Percentiles rank a stretch among this genome's conserved stretches.
Conservation (phyloP, 148 eudicot species). For the Oxyria digyna region DNA sequence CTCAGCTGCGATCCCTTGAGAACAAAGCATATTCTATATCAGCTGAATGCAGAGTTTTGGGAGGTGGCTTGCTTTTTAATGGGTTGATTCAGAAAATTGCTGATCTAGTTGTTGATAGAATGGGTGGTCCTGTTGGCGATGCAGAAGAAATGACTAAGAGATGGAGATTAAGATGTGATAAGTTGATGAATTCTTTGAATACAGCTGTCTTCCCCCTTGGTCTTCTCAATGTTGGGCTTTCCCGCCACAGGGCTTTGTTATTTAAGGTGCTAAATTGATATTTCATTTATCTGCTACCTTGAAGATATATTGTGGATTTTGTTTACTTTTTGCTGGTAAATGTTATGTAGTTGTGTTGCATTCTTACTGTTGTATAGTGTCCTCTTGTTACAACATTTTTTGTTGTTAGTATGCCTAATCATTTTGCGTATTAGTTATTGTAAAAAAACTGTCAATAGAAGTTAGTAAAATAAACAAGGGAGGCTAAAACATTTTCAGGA, state of each 20-base stretch:
- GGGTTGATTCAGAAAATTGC: slow-evolving; percentile 65
- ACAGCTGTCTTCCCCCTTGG: slow-evolving; percentile 81
- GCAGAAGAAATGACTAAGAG: slow-evolving; percentile 64
- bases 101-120: slow-evolving; percentile 58
- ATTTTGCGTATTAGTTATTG: not conserved
- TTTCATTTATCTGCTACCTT: not conserved
- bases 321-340: not conserved
- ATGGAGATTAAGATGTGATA: slow-evolving; percentile 62
- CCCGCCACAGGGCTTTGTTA: slow-evolving; percentile 91
- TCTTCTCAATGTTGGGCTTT: slow-evolving; percentile 80
- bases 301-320: not conserved
- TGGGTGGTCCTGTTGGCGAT: slow-evolving; percentile 91
- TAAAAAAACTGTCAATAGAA: not conserved
- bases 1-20: slow-evolving; percentile 60
- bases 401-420: not conserved
- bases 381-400: not conserved
- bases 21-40: slow-evolving; percentile 50
- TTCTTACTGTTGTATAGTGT: not conserved
- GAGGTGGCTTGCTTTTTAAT: slow-evolving; percentile 25
- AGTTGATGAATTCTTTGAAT: slow-evolving; percentile 43
- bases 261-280: slow-evolving; percentile 47
- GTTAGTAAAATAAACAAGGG: not conserved
- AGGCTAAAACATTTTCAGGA: not conserved
- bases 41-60: slow-evolving; percentile 36
- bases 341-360: not conserved